Evolutionary conservation across 2,329 filamentous ascomycete species (phyloP).

Genomic region (Botryotinia calthae): DNA sequence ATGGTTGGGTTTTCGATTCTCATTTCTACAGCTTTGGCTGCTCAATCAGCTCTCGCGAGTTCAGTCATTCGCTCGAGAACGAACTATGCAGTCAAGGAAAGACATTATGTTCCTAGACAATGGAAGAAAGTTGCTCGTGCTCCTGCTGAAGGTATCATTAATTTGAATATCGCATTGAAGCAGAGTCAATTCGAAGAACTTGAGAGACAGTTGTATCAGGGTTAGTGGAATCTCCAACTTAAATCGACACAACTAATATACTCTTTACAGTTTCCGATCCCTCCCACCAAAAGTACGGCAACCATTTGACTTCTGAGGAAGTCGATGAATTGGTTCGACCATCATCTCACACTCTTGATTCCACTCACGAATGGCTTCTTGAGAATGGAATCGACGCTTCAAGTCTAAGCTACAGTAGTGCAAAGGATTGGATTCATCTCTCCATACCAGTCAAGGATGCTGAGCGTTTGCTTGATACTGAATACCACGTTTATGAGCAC

Average conservation of each 20-base stretch:
- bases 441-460: slow-evolving; percentile 50
- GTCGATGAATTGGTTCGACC: slow-evolving; percentile 55
- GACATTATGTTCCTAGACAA: slow-evolving; percentile 49
- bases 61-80: slow-evolving; percentile 21
- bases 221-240: slow-evolving; percentile 33
- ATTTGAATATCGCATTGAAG: slow-evolving; percentile 58
- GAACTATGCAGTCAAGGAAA: slow-evolving; percentile 54
- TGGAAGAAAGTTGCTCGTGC: slow-evolving; percentile 51
- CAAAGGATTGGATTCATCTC: slow-evolving; percentile 57
- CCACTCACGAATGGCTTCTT: slow-evolving; percentile 55
- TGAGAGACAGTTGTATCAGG: slow-evolving; percentile 53
- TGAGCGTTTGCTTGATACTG: slow-evolving; percentile 53
- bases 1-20: slow-evolving; percentile 19
- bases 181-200: slow-evolving; percentile 55
- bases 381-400: slow-evolving; percentile 50
- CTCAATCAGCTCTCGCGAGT: slow-evolving; percentile 14
- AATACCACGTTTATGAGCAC: slow-evolving; percentile 53
- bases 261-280: slow-evolving; percentile 48
- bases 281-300: slow-evolving; percentile 52
- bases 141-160: slow-evolving; percentile 48
- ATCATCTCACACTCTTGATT: slow-evolving; percentile 48
- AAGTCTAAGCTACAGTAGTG: slow-evolving; percentile 47
- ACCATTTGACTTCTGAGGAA: slow-evolving; percentile 51
- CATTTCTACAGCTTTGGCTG: slow-evolving; percentile 20
- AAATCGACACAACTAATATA: not conserved